Evolutionary conservation across 2,329 filamentous ascomycete species (phyloP), one percentile per base, ranked within the genome.

Genomic region (Waltergamsia citrina): DNA sequence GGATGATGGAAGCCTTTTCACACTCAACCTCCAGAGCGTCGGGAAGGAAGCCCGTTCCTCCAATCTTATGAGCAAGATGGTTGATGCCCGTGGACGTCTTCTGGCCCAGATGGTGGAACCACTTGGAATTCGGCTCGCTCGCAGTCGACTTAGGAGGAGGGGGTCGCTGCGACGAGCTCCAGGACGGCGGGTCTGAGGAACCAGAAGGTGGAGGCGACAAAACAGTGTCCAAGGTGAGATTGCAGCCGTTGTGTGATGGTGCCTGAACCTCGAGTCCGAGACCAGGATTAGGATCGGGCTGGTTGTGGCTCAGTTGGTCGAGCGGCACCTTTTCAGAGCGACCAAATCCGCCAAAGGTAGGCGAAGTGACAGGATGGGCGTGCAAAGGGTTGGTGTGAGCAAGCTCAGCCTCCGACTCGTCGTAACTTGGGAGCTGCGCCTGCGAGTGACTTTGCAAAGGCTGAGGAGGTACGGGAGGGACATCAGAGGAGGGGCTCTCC

Each of bases 11-110:
- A 1, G 86, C 85, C 63, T 94, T 94, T 58, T 94, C 86, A 46
- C 81, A 83, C 62, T 94, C 88, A 56, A 86, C 86, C 52, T 94
- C 87, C 43, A 94, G 65, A 2, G 81, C 80, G 35, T 81, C 85
- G 2, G 87, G 87, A 72, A 88, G 81, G 57, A 94, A 94, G 16
- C 84, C 81, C 57, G 94, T 86, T 31, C 60, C 60, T n/a, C 86
- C 86, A 24, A 94, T 66, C 57, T 81, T 86, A 59, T 93, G 86
- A 12, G 81, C 85, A 16, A 94, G 57, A 39, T 71, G 77, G 52
- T 94, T 94, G 50, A 94, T 78, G 3, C 86, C 85, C 1, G 71
- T 75, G 6, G 82, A 81, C 5, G 66, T 67, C 49, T 68, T 66
- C 23, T 55, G 46, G 45, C 52, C 48, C 14, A 57, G 46, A 19